Percentiles rank a stretch among this genome's conserved stretches.
Evolutionary conservation across 495 filamentous ascomycete genomes (phyloP).

Genomic region (Talaromyces trachyspermus): DNA sequence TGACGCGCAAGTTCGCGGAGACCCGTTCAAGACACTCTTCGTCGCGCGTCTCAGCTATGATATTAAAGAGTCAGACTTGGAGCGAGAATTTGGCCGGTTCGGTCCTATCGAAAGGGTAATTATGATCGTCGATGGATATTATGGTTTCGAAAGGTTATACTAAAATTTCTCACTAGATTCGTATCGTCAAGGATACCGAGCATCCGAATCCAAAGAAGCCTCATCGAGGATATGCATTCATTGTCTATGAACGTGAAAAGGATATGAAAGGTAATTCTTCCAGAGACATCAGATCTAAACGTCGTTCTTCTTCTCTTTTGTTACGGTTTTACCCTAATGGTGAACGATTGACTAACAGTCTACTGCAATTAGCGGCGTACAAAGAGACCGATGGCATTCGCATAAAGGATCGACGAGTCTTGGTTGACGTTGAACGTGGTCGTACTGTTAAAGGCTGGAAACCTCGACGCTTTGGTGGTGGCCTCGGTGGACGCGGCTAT

Average conservation of each 20-base stretch:
- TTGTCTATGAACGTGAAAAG: slow-evolving; percentile 94
- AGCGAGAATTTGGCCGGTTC: slow-evolving; percentile 89
- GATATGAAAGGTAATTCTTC: slow-evolving; percentile 98
- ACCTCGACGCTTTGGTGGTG: slow-evolving; percentile 85
- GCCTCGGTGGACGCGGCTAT: slow-evolving; percentile 86
- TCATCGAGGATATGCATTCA: slow-evolving; percentile 89
- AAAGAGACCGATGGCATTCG: slow-evolving; percentile 85
- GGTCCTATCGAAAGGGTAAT: slow-evolving; percentile 89
- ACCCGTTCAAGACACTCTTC: slow-evolving; percentile 92
- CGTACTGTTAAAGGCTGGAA: slow-evolving; percentile 93
- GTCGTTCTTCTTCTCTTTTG: slow-evolving; percentile 2
- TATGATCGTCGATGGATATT: neutral
- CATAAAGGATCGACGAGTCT: slow-evolving; percentile 84
- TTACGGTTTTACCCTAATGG: too few species aligned
- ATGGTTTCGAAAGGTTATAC: slow-evolving; percentile 1
- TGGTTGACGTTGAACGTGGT: slow-evolving; percentile 94
- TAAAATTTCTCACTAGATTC: slow-evolving; percentile 58
- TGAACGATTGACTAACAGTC: slow-evolving; percentile 14
- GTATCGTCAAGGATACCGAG: slow-evolving; percentile 64
- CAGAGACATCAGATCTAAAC: too few species aligned
- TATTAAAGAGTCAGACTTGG: slow-evolving; percentile 79
- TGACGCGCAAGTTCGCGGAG: slow-evolving; percentile 79
- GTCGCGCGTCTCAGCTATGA: slow-evolving; percentile 86
- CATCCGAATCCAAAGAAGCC: slow-evolving; percentile 74
- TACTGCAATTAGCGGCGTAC: slow-evolving; percentile 55